A percentile compares a stretch with the other conserved stretches of the same genome.
Evolutionary conservation across 768 basidiomycete species (phyloP).

Genomic region (Rhizopogon vulgaris): DNA sequence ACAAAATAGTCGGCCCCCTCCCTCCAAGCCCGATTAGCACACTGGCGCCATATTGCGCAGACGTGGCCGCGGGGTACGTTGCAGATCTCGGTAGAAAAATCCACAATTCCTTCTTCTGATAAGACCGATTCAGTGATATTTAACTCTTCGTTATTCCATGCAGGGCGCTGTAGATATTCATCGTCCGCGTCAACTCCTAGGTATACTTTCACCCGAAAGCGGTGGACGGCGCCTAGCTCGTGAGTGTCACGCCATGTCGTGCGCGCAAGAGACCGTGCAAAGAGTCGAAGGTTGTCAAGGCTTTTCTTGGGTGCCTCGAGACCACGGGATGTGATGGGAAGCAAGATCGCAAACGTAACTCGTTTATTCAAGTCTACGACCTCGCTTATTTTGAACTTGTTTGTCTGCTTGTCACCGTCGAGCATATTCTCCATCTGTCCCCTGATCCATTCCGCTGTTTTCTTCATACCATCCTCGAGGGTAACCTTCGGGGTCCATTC

Average conservation of each 20-base stretch:
- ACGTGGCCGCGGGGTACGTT: conserved; percentile 39
- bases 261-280: conserved; percentile 35
- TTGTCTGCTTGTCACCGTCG: not conserved
- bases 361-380: conserved; percentile 31
- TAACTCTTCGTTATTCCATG: conserved; percentile 2
- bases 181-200: conserved; percentile 51
- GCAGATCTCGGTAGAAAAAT: conserved; percentile 32
- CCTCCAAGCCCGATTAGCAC: conserved; percentile 41
- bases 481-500: conserved; percentile 38
- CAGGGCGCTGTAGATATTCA: conserved; percentile 25
- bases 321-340: conserved; percentile 54
- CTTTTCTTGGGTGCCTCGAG: conserved; percentile 29
- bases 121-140: conserved; percentile 35
- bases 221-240: conserved; percentile 20
- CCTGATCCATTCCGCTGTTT: conserved; percentile 44
- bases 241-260: conserved; percentile 43
- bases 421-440: conserved; percentile 27
- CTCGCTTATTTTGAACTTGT: conserved; percentile 27
- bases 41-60: conserved; percentile 49
- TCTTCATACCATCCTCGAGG: conserved; percentile 41
- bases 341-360: conserved; percentile 44
- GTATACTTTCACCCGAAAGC: conserved; percentile 38
- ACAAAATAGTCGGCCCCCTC: conserved; percentile 45
- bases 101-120: conserved; percentile 27
- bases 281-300: conserved; percentile 33